These are phyloP conservation scores for Plicaturopsis crispa DNA, from an alignment of 768 basidiomycete species.

Conservation along the genomic window DNA sequence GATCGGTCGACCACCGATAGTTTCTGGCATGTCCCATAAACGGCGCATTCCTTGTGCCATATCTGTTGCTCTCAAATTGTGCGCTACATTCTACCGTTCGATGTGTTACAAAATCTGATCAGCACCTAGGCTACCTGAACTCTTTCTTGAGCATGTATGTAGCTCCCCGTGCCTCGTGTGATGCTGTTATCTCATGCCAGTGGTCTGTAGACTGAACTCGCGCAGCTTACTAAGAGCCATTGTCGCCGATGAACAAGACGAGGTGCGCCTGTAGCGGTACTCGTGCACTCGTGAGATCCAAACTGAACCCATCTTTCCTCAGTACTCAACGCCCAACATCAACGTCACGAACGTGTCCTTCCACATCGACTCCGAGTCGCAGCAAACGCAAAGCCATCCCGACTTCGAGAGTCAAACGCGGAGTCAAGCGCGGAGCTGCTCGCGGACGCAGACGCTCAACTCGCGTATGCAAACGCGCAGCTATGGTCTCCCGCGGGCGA, in stretches of 20 bases:
- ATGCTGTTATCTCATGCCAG: not conserved
- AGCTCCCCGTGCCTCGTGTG: not conserved
- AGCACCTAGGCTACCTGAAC: conserved; percentile 23
- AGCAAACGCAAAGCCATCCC: not conserved
- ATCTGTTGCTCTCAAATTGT: conserved; percentile 31
- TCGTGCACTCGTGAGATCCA: no score
- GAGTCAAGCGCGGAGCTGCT: not conserved
- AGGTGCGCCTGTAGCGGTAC: no score
- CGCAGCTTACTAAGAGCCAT: conserved; percentile 12
- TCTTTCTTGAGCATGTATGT: conserved; percentile 30
- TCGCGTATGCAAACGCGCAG: no score
- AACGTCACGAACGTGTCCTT: not conserved
- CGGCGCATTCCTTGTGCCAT: conserved; percentile 26
- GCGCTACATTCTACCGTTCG: conserved; percentile 6
- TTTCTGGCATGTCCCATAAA: conserved; percentile 27
- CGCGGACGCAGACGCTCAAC: no score
- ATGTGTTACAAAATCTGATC: not conserved
- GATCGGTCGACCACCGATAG: conserved; percentile 7
- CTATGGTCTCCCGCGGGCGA: no score
- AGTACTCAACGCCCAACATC: not conserved
- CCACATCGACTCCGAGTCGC: not conserved
- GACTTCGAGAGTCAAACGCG: not conserved
- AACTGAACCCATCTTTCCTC: no score
- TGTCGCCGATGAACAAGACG: conserved; percentile 4
- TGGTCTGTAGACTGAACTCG: conserved; percentile 10